Base-by-base conservation (phyloP, 2,329 filamentous ascomycete species). In the Elsinoe ampelina region DNA sequence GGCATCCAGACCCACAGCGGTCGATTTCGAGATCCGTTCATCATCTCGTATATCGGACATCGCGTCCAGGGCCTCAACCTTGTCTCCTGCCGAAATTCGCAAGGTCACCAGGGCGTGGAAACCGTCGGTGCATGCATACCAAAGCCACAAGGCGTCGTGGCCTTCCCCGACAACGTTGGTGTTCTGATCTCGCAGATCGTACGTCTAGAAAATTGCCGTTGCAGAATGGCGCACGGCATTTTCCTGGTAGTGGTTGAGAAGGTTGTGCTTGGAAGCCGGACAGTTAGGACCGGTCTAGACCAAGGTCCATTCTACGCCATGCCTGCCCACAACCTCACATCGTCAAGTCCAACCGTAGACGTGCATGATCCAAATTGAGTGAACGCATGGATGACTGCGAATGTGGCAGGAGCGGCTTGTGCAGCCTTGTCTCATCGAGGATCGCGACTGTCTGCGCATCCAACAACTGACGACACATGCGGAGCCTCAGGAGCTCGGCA, bases 301-400 rank as follows among this genome's bases (percentile, higher is more conserved):
- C 48, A 52, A 13, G n/a, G 15, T 15, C 26, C 17, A 3, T 10
- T 20, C 26, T 15, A 15, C 32, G 5, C 12, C 45, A 35, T 19
- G 11, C 20, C 30, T 45, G 10, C 19, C 10, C 13, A 13, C 17
- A 45, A 12, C 41, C 13, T 45, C 41, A 45, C 41, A 12, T 12
- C 41, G 41, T 26, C 26, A 26, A n/a, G 41, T 45, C 19, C 39
- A 42, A 19, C 45, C 45, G 15, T n/a, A 15, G 34, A 17, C 34
- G n/a, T 50, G 45, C 45, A 50, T 50, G 45, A 50, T 50, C 45
- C 45, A 50, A 35, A 50, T 50, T 50, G 30, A 50, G 26, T 50
- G 45, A 50, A 34, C 45, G 45, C 45, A 50, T 35, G 26, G 11
- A 20, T 50, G 15, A 12, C 41, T n/a, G 5, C 41, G 19, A 45